Evolutionary conservation across 805 yeast genomes (phyloP).

Genomic region (Candida tallmaniae): DNA sequence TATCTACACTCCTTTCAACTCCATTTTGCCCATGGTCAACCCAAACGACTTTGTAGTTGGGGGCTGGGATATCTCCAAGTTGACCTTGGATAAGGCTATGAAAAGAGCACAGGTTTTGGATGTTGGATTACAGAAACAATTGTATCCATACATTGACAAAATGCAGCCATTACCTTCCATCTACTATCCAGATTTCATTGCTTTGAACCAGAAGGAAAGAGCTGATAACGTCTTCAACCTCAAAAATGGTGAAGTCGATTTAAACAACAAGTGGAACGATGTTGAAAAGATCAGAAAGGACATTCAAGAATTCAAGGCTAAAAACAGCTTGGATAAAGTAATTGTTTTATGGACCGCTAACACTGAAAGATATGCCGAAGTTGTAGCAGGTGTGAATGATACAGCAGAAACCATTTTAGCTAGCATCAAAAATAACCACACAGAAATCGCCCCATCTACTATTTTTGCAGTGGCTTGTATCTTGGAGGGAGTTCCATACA

Average conservation of each 20-base stretch:
- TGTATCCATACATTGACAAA: constrained; percentile 57
- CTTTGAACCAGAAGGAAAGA: constrained; percentile 87
- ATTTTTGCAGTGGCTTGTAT: constrained; percentile 91
- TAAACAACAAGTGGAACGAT: constrained; percentile 78
- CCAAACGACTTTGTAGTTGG: constrained; percentile 89
- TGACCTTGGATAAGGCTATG: constrained; percentile 72
- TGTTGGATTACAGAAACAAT: constrained; percentile 73
- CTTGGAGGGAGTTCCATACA: constrained; percentile 82
- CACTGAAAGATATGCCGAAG: constrained; percentile 86
- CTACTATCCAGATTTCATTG: constrained; percentile 95
- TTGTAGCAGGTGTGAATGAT: constrained; percentile 79
- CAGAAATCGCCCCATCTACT: constrained; percentile 89
- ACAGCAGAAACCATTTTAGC: constrained; percentile 74
- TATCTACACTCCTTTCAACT: constrained; percentile 88
- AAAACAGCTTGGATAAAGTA: constrained; percentile 76
- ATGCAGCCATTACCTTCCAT: constrained; percentile 75
- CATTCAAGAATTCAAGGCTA: constrained; percentile 68
- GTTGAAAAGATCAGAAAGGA: constrained; percentile 83
- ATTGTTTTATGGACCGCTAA: constrained; percentile 96
- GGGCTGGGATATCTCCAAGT: constrained; percentile 90
- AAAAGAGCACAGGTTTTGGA: constrained; percentile 84
- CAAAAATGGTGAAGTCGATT: constrained; percentile 45
- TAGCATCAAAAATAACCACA: constrained; percentile 73
- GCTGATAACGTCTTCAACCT: constrained; percentile 82
- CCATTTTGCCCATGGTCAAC: constrained; percentile 78